A percentile compares a stretch with the other conserved stretches of the same genome.
phyloP scores from a whole-genome alignment of 2,329 filamentous ascomycete species.

The Dothideomycetidae sp. region DNA sequence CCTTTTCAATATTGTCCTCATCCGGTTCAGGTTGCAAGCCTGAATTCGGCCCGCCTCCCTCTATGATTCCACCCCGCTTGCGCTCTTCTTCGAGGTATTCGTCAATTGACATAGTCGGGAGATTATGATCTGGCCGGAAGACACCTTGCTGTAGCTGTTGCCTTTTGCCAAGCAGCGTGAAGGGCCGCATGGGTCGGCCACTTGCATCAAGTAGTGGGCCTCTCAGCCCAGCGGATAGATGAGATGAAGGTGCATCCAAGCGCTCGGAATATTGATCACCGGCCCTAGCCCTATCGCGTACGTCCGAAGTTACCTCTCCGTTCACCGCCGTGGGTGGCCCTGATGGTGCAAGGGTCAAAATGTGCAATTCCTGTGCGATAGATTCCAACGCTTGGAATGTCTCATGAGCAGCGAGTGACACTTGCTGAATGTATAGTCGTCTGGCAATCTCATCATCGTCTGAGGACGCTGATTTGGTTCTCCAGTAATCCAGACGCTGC shows the following conservation, averaged over 20 bases:
- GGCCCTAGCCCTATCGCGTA: constrained; percentile 28
- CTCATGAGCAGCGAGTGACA: constrained; percentile 60
- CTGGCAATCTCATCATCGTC: constrained; percentile 78
- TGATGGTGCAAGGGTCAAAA: constrained; percentile 60
- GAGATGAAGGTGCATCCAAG: constrained; percentile 48
- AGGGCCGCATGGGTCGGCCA: constrained; percentile 80
- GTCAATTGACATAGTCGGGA: constrained; percentile 96
- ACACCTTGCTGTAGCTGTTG: constrained; percentile 65
- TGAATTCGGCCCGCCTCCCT: constrained; percentile 71
- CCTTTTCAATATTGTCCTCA: constrained; percentile 80
- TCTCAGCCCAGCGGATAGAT: constrained; percentile 36
- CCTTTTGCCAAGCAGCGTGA: constrained; percentile 68
- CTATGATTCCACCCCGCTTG: constrained; percentile 71
- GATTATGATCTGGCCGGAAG: constrained; percentile 78
- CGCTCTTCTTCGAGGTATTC: constrained; percentile 92
- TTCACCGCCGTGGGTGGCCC: constrained; percentile 30
- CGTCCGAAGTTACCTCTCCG: constrained; percentile 22
- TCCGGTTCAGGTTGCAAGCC: constrained; percentile 57
- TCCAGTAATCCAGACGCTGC: constrained; percentile 59
- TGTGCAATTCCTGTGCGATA: constrained; percentile 68
- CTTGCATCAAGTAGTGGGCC: constrained; percentile 63
- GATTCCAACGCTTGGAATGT: constrained; percentile 80
- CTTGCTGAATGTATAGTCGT: constrained; percentile 60
- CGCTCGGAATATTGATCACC: constrained; percentile 52
- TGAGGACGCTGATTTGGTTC: constrained; percentile 43